Evolutionary conservation across 495 filamentous ascomycete species (phyloP), one percentile per base, ranked within the genome.

Genomic region (Talaromyces thailandensis): DNA sequence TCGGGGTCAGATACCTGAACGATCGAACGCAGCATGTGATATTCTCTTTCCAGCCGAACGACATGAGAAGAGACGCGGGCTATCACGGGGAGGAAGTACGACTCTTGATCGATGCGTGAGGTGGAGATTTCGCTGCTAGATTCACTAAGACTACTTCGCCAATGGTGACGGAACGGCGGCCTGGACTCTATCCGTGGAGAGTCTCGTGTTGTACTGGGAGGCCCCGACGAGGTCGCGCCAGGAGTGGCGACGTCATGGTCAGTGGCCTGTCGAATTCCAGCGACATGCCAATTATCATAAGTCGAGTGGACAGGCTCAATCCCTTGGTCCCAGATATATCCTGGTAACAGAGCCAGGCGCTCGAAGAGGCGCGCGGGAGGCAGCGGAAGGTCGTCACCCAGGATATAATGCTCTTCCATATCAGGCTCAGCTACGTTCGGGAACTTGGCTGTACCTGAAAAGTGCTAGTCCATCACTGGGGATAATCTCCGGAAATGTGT

Each of bases 41-140:
- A 95, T 68, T 91, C 87, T 57, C 92, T 82, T 74, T 96, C 92
- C 55, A 96, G 81, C 21, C 91, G 83, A 50, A 96, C 79, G 12
- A 84, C 78, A 72, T 96, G 90, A 60, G 82, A 86, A 0, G 92
- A 96, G 29, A 96, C 79, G 9, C 90, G 82, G 50, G 90, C 92
- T 28, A 95, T 75, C 14, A 96, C 85, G 3, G 75, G 74, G 9
- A 72, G 73, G 71, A 72, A 82, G 56, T 74, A 64, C 35, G 67
- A 67, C 51, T 82, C 80, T 24, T 74, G 73, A 6, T 80, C 78
- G 18, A 65, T 67, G 56, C 71, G 72, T 3, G 68, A 71, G 1
- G 77, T 63, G 2, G 72, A 76, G 0, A 76, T 43, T 24, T 85
- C 82, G 63, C 81, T 82, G 60, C 76, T 78, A 16, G 74, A 78